These are phyloP conservation scores for Colletotrichum simmondsii DNA, from an alignment of 2,329 filamentous ascomycete species.

Conservation along the genomic window DNA sequence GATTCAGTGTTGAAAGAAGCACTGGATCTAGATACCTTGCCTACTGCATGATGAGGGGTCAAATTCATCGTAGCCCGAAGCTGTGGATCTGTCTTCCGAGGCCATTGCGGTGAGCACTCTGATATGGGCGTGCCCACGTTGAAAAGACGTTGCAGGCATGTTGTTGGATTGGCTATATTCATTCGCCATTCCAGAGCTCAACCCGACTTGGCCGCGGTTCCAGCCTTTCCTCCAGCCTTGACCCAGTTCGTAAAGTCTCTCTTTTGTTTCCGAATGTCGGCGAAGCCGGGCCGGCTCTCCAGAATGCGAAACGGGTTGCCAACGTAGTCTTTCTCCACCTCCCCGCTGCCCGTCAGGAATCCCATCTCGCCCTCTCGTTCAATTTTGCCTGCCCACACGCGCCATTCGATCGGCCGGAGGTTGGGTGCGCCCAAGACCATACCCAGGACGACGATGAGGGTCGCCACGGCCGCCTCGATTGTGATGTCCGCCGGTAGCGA, in stretches of 20 bases:
- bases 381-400: constrained; percentile 84
- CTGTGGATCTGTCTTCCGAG: neutral
- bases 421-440: constrained; percentile 82
- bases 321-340: constrained; percentile 75
- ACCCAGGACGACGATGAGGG: constrained; percentile 83
- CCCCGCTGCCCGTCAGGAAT: constrained; percentile 66
- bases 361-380: constrained; percentile 77
- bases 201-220: neutral
- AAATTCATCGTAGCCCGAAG: neutral
- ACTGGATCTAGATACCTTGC: neutral
- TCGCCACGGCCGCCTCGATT: constrained; percentile 84
- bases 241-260: constrained; percentile 84
- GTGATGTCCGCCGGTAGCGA: constrained; percentile 86
- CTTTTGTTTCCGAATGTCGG: constrained; percentile 86
- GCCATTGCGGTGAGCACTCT: neutral
- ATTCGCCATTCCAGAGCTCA: neutral
- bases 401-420: constrained; percentile 87
- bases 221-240: constrained; percentile 45
- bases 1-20: neutral
- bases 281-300: constrained; percentile 85
- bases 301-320: constrained; percentile 84
- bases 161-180: neutral
- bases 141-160: neutral
- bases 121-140: neutral
- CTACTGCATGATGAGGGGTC: neutral